phyloP scores from a whole-genome alignment of 768 basidiomycete species.

The Tylopilus intermedius region DNA sequence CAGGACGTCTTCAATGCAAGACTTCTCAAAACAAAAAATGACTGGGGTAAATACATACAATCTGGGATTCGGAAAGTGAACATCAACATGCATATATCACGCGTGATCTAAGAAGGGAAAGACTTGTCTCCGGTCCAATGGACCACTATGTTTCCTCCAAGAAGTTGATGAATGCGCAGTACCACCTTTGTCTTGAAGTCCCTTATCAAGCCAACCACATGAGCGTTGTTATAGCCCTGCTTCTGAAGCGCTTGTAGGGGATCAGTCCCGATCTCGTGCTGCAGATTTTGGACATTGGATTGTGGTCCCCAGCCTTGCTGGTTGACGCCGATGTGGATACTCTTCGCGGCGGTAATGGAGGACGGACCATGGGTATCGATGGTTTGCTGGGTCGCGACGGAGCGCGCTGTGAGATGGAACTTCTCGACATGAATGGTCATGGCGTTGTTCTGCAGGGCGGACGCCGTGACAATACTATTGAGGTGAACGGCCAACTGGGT shows the following conservation, averaged over 20 bases:
- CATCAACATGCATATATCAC: too few relatives aligned
- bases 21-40: too few relatives aligned
- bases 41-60: too few relatives aligned
- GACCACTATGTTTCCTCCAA: constrained; percentile 2
- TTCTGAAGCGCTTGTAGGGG: neutral
- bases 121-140: constrained; percentile 11
- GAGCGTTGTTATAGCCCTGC: constrained; percentile 3
- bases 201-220: neutral
- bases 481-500: constrained; percentile 6
- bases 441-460: neutral
- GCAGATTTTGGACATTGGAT: neutral
- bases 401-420: neutral
- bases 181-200: constrained; percentile 1
- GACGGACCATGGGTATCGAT: neutral
- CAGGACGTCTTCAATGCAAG: too few relatives aligned
- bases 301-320: neutral
- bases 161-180: neutral
- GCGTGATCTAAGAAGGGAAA: neutral
- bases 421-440: neutral
- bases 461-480: neutral
- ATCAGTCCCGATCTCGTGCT: neutral
- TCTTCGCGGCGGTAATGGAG: neutral
- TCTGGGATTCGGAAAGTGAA: too few relatives aligned
- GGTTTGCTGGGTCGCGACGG: neutral
- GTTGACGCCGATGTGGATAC: neutral